These are phyloP conservation scores for Lodderomyces metapsilosis DNA, from an alignment of 1,139 yeast genomes.

Conservation along the genomic window DNA sequence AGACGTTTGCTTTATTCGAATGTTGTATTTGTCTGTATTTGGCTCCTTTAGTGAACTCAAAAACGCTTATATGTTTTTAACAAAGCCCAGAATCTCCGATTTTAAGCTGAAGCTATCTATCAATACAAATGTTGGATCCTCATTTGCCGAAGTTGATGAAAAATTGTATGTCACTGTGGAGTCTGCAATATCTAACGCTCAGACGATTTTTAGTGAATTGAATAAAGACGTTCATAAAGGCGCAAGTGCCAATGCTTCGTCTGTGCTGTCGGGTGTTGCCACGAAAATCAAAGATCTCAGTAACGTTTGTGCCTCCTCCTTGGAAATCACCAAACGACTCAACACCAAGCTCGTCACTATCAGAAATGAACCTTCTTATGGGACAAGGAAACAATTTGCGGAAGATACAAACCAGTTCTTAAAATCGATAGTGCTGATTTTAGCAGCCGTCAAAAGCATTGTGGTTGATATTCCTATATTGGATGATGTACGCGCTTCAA, in stretches of 20 bases:
- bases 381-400: conserved; percentile 69
- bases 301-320: conserved; percentile 72
- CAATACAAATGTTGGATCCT: conserved; percentile 16
- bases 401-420: conserved; percentile 83
- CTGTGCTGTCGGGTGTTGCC: conserved; percentile 40
- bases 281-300: conserved; percentile 75
- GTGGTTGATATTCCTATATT: conserved; percentile 77
- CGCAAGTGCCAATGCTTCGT: conserved; percentile 38
- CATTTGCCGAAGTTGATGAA: conserved; percentile 62
- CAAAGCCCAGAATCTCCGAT: conserved; percentile 20
- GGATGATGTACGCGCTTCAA: conserved; percentile 75
- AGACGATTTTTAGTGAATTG: conserved; percentile 73
- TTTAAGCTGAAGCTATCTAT: conserved; percentile 27
- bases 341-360: conserved; percentile 56
- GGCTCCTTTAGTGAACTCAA: conserved; percentile 75
- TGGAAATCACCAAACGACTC: conserved; percentile 74
- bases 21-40: conserved; percentile 67
- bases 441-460: conserved; percentile 81
- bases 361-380: conserved; percentile 47
- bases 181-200: conserved; percentile 74
- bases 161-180: conserved; percentile 73
- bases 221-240: conserved; percentile 74
- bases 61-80: conserved; percentile 64
- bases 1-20: conserved; percentile 69
- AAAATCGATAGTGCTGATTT: conserved; percentile 77